These are phyloP conservation scores for Staphylotrichum tortipilum DNA, from an alignment of 495 filamentous ascomycete species.

Conservation along the genomic window DNA sequence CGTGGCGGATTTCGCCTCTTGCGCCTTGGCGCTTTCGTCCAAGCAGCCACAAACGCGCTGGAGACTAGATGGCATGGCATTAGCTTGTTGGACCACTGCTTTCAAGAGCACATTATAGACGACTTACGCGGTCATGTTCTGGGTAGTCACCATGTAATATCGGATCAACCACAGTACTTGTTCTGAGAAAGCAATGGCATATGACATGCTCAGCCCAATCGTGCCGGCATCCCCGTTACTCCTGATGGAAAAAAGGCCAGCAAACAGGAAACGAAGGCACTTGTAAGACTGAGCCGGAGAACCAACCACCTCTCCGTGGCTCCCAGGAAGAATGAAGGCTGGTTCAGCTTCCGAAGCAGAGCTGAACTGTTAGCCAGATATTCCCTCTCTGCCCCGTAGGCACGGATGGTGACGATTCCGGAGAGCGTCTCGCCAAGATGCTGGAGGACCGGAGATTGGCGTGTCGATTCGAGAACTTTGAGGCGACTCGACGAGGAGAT, in stretches of 20 bases:
- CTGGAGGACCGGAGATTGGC: conserved; percentile 6
- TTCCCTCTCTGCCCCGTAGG: conserved; percentile 6
- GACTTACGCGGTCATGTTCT: conserved; percentile 20
- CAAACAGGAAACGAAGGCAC: conserved; percentile 60
- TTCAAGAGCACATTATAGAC: not conserved
- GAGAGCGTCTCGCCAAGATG: conserved; percentile 6
- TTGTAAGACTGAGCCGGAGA: conserved; percentile 55
- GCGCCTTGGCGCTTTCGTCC: conserved; percentile 2
- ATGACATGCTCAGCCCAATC: conserved; percentile 77
- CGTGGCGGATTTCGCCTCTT: not conserved
- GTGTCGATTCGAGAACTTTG: conserved; percentile 4
- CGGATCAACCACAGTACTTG: conserved; percentile 41
- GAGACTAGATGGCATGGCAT: conserved; percentile 1
- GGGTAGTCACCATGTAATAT: conserved; percentile 32
- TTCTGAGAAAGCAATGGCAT: conserved; percentile 55
- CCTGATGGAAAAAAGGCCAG: conserved; percentile 59
- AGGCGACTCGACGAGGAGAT: conserved; percentile 4
- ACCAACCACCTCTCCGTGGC: conserved; percentile 67
- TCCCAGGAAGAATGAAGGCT: conserved; percentile 53
- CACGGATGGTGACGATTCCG: conserved; percentile 7
- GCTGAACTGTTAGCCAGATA: not conserved
- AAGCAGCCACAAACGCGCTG: conserved; percentile 5
- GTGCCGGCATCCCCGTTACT: conserved; percentile 44
- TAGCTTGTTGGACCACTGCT: not conserved
- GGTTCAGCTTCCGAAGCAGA: conserved; percentile 4